Conservation (phyloP, 768 basidiomycete genomes). For the Lactarius deliciosus region DNA sequence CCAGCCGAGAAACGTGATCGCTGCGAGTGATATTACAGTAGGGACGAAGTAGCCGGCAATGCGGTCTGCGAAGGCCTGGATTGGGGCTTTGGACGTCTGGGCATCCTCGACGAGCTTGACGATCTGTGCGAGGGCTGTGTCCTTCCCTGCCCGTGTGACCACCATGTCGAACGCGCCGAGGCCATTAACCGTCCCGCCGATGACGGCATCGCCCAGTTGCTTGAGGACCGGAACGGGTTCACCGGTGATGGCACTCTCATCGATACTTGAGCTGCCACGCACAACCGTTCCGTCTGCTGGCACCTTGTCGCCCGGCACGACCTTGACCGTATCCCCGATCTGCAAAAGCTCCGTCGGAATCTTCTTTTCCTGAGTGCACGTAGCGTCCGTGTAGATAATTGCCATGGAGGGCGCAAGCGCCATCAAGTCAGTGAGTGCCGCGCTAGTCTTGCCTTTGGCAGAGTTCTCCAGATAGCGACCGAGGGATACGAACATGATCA, state of each 20-base stretch:
- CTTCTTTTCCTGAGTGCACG: conserved; percentile 81
- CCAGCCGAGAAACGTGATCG: conserved; percentile 83
- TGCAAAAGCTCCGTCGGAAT: conserved; percentile 94
- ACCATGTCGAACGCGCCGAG: conserved; percentile 96
- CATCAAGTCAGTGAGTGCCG: conserved; percentile 96
- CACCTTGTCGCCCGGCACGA: conserved; percentile 95
- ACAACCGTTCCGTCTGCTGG: conserved; percentile 94
- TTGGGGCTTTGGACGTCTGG: conserved; percentile 96
- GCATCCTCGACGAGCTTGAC: conserved; percentile 97
- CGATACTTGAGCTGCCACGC: conserved; percentile 81
- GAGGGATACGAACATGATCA: conserved; percentile 94
- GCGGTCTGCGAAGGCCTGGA: conserved; percentile 93
- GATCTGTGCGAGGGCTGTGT: conserved; percentile 95
- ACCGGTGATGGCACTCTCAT: conserved; percentile 96
- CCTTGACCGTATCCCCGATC: conserved; percentile 88
- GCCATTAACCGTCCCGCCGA: conserved; percentile 96
- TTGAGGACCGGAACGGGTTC: conserved; percentile 90
- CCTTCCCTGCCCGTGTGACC: conserved; percentile 92
- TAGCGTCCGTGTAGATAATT: conserved; percentile 88
- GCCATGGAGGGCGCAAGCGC: conserved; percentile 93
- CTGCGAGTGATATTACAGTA: conserved; percentile 77
- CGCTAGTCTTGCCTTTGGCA: conserved; percentile 96
- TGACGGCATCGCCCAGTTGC: conserved; percentile 78
- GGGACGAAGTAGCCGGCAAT: conserved; percentile 97
- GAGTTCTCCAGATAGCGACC: conserved; percentile 95